Conservation (phyloP, 2,329 filamentous ascomycete species). For the Calonectria naviculata region DNA sequence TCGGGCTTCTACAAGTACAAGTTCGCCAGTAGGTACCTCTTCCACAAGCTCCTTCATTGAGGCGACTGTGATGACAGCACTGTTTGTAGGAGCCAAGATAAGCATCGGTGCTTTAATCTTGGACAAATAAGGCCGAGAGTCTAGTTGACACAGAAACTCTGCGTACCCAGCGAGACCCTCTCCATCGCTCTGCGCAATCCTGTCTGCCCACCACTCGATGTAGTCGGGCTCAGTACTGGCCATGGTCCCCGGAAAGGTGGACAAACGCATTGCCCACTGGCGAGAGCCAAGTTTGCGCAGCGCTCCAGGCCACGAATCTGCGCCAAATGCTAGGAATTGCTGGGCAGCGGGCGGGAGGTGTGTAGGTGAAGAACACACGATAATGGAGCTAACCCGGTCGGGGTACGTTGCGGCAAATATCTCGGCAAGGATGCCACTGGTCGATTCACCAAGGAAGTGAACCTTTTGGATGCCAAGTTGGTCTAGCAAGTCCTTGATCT, state of each 20-base stretch:
- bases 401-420: background rate
- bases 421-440: background rate
- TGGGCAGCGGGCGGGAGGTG: background rate
- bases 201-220: background rate
- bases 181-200: background rate
- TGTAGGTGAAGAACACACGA: background rate
- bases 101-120: background rate
- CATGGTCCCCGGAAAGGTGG: background rate
- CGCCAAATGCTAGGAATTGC: background rate
- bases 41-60: background rate
- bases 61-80: background rate
- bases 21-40: background rate
- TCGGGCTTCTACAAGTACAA: background rate
- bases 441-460: background rate
- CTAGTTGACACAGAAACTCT: background rate
- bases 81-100: background rate
- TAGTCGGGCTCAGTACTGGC: background rate
- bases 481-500: background rate
- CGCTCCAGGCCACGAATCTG: background rate
- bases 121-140: background rate
- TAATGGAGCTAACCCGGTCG: background rate
- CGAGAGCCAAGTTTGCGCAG: background rate
- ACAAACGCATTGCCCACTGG: background rate
- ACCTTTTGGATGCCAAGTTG: background rate
- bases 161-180: background rate